Conservation (phyloP, 164 flowering plant genomes). For the Sedum album region DNA sequence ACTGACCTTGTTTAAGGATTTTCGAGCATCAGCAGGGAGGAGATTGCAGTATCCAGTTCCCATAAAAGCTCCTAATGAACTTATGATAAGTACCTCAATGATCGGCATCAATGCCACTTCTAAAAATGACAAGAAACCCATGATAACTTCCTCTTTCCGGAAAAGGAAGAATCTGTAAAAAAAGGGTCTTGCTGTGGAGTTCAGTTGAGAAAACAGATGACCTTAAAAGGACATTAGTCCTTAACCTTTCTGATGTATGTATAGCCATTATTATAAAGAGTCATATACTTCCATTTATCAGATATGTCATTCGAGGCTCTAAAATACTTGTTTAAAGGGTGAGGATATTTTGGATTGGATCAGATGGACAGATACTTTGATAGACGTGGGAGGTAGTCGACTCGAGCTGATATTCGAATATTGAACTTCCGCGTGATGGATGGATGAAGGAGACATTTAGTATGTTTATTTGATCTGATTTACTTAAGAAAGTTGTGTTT, state of each 20-base stretch:
- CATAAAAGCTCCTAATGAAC: conserved; percentile 63
- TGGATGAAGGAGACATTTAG: background rate
- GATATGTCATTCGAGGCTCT: background rate
- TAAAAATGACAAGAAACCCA: conserved; percentile 71
- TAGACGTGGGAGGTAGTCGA: background rate
- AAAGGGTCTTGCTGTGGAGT: background rate
- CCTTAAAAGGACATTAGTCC: background rate
- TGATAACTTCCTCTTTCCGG: conserved; percentile 13
- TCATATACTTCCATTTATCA: background rate
- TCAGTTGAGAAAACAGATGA: background rate
- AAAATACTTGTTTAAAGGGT: background rate
- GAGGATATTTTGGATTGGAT: background rate
- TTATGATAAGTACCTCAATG: conserved; percentile 61
- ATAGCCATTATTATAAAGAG: background rate
- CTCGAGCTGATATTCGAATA: background rate
- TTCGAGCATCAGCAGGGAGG: conserved; percentile 53
- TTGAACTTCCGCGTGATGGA: background rate
- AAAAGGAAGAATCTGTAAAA: background rate
- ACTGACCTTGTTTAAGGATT: conserved; percentile 60
- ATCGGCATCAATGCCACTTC: conserved; percentile 75
- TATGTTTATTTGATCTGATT: background rate
- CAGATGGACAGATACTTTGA: background rate
- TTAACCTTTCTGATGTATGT: background rate
- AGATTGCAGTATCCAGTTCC: conserved; percentile 53
- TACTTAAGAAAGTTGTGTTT: background rate